Base-by-base conservation (phyloP, 1,284 basidiomycete species). In the Heterobasidion occidentale region DNA sequence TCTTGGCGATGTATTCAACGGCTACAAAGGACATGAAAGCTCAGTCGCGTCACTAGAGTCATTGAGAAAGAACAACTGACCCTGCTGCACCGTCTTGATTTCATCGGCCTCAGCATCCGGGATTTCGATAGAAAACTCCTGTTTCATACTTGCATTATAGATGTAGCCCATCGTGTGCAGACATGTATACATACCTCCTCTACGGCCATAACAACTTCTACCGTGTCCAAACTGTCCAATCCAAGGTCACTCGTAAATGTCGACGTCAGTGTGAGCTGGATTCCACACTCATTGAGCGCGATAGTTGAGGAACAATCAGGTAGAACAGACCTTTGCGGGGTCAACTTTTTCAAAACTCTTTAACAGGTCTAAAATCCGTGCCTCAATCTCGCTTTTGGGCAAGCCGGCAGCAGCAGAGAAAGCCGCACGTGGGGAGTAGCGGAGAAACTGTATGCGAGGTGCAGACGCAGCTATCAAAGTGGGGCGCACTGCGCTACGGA, bases 141-240 rank as follows among this genome's bases (percentile, higher is more conserved):
- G 62, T 33, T 42, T 9, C 36, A n/a, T 19, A 47, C 12, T 38
- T 9, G 12, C 50, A 51, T 51, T 7, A 17, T 12, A 20, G 14
- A 36, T 9, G 19, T 38, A 8, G 15, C 7, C 19, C 2, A 48
- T 7, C 17, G 9, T 20, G n/a, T n/a, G n/a, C 38, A n/a, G 38
- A 42, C 3, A 27, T 12, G n/a, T 34, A 47, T 38, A 57, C 76
- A 48, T 70, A 93, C 96, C 86, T 99, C 96, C 76, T 99, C 97
- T 64, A 99, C 91, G 51, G 96, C 94, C 95, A 99, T 98, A 66
- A 99, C 93, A 47, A 98, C 95, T 74, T 99, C 97, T 47, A 99
- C 96, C 50, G 94, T 86, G 72, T 99, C 97, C 68, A 99, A 78
- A 67, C 94, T 98, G 77, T 99, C 97, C 52, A 99, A 82, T 45